Conservation (phyloP, 129 eudicot species). For the Helichrysum umbraculigerum region DNA sequence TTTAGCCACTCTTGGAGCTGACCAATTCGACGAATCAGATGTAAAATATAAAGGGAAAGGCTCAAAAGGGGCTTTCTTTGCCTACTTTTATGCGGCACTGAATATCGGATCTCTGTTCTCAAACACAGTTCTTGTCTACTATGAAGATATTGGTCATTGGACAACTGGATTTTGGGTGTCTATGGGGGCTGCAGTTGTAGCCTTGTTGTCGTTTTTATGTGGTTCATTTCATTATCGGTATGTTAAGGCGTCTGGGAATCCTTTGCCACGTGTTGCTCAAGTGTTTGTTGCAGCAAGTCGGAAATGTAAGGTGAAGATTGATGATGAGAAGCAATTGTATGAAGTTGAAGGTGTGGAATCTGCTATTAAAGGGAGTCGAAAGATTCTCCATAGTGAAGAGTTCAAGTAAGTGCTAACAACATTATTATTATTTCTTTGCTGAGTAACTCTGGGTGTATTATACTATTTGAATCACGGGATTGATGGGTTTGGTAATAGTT, state of each 20-base stretch:
- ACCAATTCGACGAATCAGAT: slow-evolving; percentile 79
- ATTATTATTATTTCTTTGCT: background rate
- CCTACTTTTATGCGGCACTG: slow-evolving; percentile 81
- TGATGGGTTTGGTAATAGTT: background rate
- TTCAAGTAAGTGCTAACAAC: slow-evolving; percentile 57
- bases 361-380: slow-evolving; percentile 39
- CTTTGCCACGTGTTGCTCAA: slow-evolving; percentile 67
- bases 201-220: slow-evolving; percentile 53
- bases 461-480: background rate
- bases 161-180: slow-evolving; percentile 84
- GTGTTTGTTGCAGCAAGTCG: slow-evolving; percentile 70
- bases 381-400: slow-evolving; percentile 74
- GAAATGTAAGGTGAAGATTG: slow-evolving; percentile 51
- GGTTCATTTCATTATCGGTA: slow-evolving; percentile 77
- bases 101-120: slow-evolving; percentile 87
- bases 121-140: slow-evolving; percentile 70
- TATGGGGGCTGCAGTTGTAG: slow-evolving; percentile 66
- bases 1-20: slow-evolving; percentile 92
- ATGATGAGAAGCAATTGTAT: slow-evolving; percentile 47
- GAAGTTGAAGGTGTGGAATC: slow-evolving; percentile 34
- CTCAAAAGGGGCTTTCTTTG: slow-evolving; percentile 84
- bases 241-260: slow-evolving; percentile 87
- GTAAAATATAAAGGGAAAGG: slow-evolving; percentile 39
- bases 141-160: slow-evolving; percentile 88
- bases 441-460: no score